Evolutionary conservation across 2,329 filamentous ascomycete genomes (phyloP).

Genomic region (Exutisphaerella laricina): DNA sequence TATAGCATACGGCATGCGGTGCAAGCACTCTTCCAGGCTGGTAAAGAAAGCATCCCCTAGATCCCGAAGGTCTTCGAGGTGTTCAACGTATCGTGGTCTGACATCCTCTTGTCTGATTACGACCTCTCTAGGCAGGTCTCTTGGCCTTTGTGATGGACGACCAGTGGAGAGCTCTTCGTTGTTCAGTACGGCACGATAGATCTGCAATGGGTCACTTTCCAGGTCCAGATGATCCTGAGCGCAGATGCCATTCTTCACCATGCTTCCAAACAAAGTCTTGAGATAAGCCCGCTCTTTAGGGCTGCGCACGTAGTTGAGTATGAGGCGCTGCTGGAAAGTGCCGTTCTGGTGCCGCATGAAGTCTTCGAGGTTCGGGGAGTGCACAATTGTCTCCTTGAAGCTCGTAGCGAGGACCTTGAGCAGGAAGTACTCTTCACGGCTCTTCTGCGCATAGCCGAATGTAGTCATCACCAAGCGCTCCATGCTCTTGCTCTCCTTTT

Average conservation of each 20-base stretch:
- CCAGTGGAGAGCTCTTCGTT: constrained; percentile 95
- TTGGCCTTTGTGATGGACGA: constrained; percentile 69
- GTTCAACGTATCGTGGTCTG: constrained; percentile 84
- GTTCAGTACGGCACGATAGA: constrained; percentile 91
- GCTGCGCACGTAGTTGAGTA: constrained; percentile 81
- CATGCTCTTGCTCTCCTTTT: constrained; percentile 88
- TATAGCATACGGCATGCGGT: constrained; percentile 87
- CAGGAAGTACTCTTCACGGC: constrained; percentile 93
- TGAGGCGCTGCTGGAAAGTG: constrained; percentile 87
- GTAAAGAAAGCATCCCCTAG: constrained; percentile 88
- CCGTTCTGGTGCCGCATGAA: constrained; percentile 68
- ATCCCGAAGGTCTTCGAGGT: constrained; percentile 87
- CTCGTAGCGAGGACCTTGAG: constrained; percentile 80
- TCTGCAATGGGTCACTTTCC: constrained; percentile 95
- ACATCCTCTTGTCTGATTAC: constrained; percentile 97
- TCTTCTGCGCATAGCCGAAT: constrained; percentile 95
- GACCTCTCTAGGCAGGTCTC: constrained; percentile 82
- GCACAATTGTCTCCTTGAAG: constrained; percentile 78
- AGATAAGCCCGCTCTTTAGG: constrained; percentile 90
- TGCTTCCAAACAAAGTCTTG: constrained; percentile 73
- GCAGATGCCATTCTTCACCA: constrained; percentile 87
- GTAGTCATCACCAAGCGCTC: constrained; percentile 93
- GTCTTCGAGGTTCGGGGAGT: constrained; percentile 68
- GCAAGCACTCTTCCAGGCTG: constrained; percentile 73
- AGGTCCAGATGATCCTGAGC: constrained; percentile 87